Conservation (phyloP, 805 yeast genomes). For the Pichia pseudocactophila region DNA sequence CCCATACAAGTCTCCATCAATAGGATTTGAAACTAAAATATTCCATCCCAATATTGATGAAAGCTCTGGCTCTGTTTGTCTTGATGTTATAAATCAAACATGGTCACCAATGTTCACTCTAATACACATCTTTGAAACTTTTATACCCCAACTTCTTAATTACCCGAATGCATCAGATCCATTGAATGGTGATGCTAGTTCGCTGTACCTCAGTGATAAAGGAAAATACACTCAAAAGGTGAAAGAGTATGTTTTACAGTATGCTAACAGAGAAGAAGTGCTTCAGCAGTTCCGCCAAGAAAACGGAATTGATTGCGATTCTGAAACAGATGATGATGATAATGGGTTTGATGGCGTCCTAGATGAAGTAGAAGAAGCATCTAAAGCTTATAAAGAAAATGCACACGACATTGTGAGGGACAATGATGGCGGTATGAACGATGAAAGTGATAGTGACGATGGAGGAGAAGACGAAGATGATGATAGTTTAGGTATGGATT, state of each 20-base stretch:
- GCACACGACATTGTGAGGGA: slow-evolving; percentile 18
- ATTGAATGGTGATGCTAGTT: slow-evolving; percentile 81
- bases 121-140: slow-evolving; percentile 82
- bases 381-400: background rate
- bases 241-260: slow-evolving; percentile 60
- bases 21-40: slow-evolving; percentile 85
- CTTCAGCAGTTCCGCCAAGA: slow-evolving; percentile 19
- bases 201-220: slow-evolving; percentile 62
- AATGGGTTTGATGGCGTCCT: slow-evolving; percentile 16
- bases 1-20: slow-evolving; percentile 93
- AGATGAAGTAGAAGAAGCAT: slow-evolving; percentile 13
- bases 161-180: slow-evolving; percentile 96
- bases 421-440: slow-evolving; percentile 16
- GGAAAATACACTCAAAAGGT: slow-evolving; percentile 60
- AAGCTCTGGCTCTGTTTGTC: slow-evolving; percentile 81
- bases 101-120: slow-evolving; percentile 98
- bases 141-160: slow-evolving; percentile 81
- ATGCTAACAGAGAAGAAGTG: slow-evolving; percentile 40
- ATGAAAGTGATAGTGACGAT: slow-evolving; percentile 15
- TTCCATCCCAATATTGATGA: slow-evolving; percentile 96
- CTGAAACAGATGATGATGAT: slow-evolving; percentile 18
- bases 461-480: background rate
- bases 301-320: slow-evolving; percentile 11
- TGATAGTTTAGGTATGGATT: slow-evolving; percentile 4
- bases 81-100: slow-evolving; percentile 93